A percentile compares a stretch with the other conserved stretches of the same genome.
Conservation (phyloP, 2,329 filamentous ascomycete genomes). For the Lachnellula arida region DNA sequence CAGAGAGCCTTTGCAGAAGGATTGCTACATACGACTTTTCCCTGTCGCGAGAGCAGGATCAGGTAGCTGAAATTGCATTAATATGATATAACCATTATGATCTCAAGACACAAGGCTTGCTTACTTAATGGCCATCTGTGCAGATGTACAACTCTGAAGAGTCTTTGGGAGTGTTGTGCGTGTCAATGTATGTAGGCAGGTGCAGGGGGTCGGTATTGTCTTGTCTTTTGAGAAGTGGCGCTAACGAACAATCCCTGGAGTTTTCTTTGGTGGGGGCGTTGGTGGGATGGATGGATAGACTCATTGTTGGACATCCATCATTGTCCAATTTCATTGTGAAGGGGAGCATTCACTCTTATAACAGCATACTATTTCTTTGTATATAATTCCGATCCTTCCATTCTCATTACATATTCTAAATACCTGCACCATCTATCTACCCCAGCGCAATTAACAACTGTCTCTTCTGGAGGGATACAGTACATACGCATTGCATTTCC, state of each 20-base stretch:
- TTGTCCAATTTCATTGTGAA: background rate
- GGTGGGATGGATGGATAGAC: too few relatives aligned
- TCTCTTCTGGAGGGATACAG: background rate
- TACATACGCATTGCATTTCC: slow-evolving; percentile 4
- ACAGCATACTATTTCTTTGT: background rate
- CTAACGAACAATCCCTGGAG: background rate
- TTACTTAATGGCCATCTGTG: slow-evolving; percentile 49
- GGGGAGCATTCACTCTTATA: background rate
- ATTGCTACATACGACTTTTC: slow-evolving; percentile 82
- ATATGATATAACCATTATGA: background rate
- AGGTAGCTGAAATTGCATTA: slow-evolving; percentile 66
- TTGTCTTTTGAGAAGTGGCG: background rate
- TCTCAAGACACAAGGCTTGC: slow-evolving; percentile 13
- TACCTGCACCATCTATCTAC: background rate
- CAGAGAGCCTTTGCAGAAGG: slow-evolving; percentile 9
- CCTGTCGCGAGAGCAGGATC: slow-evolving; percentile 94
- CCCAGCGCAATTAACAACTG: background rate
- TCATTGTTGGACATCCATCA: background rate
- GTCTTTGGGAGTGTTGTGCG: background rate
- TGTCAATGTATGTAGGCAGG: background rate
- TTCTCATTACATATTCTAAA: background rate
- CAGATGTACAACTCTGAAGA: slow-evolving; percentile 9
- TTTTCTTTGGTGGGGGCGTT: background rate
- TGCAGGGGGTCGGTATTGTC: background rate
- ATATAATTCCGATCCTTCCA: background rate